Evolutionary conservation across 306 rosid genomes (phyloP), one percentile per base, ranked within the genome.

Genomic region (Senna siamea): DNA sequence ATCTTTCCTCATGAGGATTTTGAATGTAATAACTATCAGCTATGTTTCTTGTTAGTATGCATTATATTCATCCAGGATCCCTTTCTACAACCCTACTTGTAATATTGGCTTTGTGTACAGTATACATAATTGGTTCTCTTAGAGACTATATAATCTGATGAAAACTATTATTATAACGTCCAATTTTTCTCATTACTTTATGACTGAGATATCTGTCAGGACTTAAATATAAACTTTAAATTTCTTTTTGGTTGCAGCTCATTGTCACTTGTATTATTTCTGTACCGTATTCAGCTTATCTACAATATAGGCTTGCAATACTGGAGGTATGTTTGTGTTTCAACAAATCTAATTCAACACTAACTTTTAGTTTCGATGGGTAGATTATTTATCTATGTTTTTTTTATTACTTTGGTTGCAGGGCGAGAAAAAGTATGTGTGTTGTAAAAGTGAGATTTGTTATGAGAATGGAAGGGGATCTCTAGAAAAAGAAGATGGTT

Each of bases 251-350:
- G 15, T 50, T 80, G 89, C 94, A 91, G 96, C 83, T 89, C 54
- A n/a, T 82, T 63, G 63, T 91, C 71, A 69, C 86, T 75, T 88
- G 88, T 83, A 52, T 85, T 43, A 35, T 85, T 76, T 72, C 79
- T 75, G 81, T 86, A 73, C 73, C 89, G 58, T 87, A 85, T 82
- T 79, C 84, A 20, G 70, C 81, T 72, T 70, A 72, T 83, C 85
- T 91, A 66, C 86, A 72, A 22, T 81, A 74, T 23, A 91, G 81
- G 78, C 77, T 94, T 75, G 71, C 79, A 14, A 71, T 82, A 73
- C 79, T 94, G 61, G 83, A 88, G 98, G 98, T 88, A 84, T 35
- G 62, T 61, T 69, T 78, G 19, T 11, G 1, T 37, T 72, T 77
- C 40, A 17, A 17, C 5, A 47, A 40, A 46, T 70, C 48, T 14